Evolutionary conservation across 805 yeast genomes (phyloP).

Genomic region (Zygosaccharomyces rouxii): DNA sequence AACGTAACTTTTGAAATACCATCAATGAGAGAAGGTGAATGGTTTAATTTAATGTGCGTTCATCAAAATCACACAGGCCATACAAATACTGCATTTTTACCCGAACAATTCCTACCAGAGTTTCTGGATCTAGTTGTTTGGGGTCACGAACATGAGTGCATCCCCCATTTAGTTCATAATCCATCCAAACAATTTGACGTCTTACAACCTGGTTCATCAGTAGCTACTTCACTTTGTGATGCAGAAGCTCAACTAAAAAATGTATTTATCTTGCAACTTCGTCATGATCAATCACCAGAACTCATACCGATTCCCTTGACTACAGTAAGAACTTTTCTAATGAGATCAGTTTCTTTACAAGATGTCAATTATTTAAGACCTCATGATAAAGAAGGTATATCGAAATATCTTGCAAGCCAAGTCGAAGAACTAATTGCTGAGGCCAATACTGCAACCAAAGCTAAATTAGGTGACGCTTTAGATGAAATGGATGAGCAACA

Average conservation of each 20-base stretch:
- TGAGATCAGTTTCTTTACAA: conserved; percentile 58
- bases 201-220: conserved; percentile 89
- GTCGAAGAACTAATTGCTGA: conserved; percentile 63
- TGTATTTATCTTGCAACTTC: conserved; percentile 66
- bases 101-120: conserved; percentile 76
- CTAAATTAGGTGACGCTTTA: conserved; percentile 25
- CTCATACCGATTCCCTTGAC: conserved; percentile 41
- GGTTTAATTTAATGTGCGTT: conserved; percentile 82
- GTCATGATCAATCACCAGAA: conserved; percentile 52
- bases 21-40: conserved; percentile 48
- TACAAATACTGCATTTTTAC: conserved; percentile 74
- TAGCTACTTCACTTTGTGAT: conserved; percentile 83
- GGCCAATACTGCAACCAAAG: conserved; percentile 50
- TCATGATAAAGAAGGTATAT: conserved; percentile 57
- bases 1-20: conserved; percentile 78
- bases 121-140: conserved; percentile 82
- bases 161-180: conserved; percentile 61
- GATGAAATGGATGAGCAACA: conserved; percentile 28
- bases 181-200: conserved; percentile 60
- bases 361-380: conserved; percentile 53
- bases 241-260: conserved; percentile 76
- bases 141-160: conserved; percentile 98
- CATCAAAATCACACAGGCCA: conserved; percentile 90
- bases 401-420: conserved; percentile 52
- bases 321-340: conserved; percentile 77